phyloP scores from a whole-genome alignment of 495 filamentous ascomycete species.

The Talaromyces ruber region DNA sequence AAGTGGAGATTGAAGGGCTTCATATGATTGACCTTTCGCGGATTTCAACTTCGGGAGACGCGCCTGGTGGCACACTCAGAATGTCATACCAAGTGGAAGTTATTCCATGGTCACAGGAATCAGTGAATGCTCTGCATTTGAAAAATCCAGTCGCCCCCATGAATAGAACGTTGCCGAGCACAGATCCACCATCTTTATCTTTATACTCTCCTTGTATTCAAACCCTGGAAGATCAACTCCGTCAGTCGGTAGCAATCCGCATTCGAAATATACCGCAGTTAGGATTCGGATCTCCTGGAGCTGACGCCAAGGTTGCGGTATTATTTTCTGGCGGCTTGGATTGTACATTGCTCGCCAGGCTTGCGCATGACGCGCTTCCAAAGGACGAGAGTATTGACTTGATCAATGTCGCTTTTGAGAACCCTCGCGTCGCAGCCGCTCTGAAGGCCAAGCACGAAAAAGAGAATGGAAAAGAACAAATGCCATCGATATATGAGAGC shows the following conservation, averaged over 20 bases:
- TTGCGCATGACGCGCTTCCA: conserved; percentile 74
- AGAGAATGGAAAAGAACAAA: conserved; percentile 13
- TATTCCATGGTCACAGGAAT: conserved; percentile 18
- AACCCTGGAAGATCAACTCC: conserved; percentile 48
- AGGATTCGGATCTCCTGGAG: conserved; percentile 18
- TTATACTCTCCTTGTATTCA: conserved; percentile 43
- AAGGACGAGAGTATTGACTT: conserved; percentile 65
- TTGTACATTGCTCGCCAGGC: conserved; percentile 77
- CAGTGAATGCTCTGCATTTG: conserved; percentile 22
- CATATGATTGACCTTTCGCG: conserved; percentile 51
- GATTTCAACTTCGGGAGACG: neutral
- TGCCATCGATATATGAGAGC: conserved; percentile 54
- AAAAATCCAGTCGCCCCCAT: conserved; percentile 55
- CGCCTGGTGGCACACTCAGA: conserved; percentile 10
- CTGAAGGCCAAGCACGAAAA: conserved; percentile 19
- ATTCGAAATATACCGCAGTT: conserved; percentile 60
- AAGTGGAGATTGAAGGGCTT: conserved; percentile 77
- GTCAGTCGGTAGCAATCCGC: conserved; percentile 55
- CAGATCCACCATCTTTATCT: conserved; percentile 27
- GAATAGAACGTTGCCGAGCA: conserved; percentile 44
- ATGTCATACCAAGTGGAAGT: conserved; percentile 8
- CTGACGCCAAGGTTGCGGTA: conserved; percentile 56
- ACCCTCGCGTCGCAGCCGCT: conserved; percentile 61
- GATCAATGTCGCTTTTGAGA: conserved; percentile 95
- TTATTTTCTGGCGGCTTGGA: conserved; percentile 94